phyloP scores from a whole-genome alignment of 306 rosid species.

The Fragaria vesca region DNA sequence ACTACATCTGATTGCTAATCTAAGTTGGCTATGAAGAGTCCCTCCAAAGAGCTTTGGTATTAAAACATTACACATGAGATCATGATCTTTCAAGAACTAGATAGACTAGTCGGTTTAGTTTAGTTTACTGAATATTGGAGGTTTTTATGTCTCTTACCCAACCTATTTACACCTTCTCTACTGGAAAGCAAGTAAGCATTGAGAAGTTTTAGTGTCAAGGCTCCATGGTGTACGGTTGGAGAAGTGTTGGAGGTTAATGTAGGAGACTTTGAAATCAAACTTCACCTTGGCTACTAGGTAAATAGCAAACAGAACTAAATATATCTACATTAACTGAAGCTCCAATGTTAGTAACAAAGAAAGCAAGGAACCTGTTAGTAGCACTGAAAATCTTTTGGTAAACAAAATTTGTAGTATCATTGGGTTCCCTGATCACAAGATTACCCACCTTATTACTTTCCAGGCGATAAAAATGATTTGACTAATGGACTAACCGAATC shows the following conservation, averaged over 20 bases:
- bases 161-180: background rate
- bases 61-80: background rate
- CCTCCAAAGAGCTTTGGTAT: background rate
- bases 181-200: background rate
- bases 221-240: background rate
- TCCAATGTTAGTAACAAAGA: background rate
- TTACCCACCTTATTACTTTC: conserved; percentile 17
- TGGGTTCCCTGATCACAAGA: background rate
- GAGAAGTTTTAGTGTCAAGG: background rate
- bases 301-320: background rate
- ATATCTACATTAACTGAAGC: background rate
- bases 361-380: background rate
- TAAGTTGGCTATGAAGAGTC: background rate
- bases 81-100: background rate
- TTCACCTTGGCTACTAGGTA: background rate
- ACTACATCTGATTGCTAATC: background rate
- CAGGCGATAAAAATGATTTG: background rate
- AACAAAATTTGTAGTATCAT: background rate
- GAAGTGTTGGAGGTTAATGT: background rate
- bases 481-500: background rate
- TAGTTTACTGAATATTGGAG: background rate
- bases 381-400: background rate
- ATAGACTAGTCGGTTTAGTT: background rate
- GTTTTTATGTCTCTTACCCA: background rate
- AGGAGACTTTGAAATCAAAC: background rate